These are phyloP conservation scores for Anthracocystis walkeri DNA, from an alignment of 1,284 basidiomycete genomes.

Conservation along the genomic window DNA sequence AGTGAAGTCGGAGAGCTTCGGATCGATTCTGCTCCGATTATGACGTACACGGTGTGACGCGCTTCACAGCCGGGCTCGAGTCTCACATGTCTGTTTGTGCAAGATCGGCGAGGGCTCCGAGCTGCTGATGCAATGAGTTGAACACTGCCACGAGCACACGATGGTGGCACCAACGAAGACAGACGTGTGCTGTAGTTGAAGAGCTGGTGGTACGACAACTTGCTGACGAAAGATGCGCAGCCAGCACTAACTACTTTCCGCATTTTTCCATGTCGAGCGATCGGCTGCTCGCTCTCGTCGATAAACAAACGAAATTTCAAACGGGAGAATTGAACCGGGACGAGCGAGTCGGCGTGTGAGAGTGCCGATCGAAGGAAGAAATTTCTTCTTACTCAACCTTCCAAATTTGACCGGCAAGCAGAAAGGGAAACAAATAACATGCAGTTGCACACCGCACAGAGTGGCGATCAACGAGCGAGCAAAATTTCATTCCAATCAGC, in stretches of 20 bases:
- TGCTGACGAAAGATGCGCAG: background rate
- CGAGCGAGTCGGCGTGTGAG: background rate
- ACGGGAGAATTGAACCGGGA: slow-evolving; percentile 6
- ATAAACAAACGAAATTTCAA: slow-evolving; percentile 2
- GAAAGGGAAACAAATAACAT: background rate
- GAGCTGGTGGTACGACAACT: background rate
- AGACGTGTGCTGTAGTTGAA: background rate
- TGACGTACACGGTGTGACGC: slow-evolving; percentile 23
- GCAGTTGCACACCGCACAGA: slow-evolving; percentile 6
- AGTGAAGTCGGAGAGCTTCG: slow-evolving; percentile 17
- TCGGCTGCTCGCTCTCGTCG: background rate
- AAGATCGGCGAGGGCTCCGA: background rate
- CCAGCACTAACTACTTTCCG: background rate
- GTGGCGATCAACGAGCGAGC: background rate
- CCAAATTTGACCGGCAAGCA: background rate
- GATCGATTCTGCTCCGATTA: slow-evolving; percentile 20
- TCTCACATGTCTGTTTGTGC: background rate
- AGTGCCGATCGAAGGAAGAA: background rate
- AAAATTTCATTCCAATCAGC: slow-evolving; percentile 8
- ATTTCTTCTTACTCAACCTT: background rate
- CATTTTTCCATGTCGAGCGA: background rate
- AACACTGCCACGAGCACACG: slow-evolving; percentile 1
- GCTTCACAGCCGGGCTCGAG: slow-evolving; percentile 2
- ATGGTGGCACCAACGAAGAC: background rate
- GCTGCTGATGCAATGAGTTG: background rate